Evolutionary conservation across 768 basidiomycete species (phyloP).

Genomic region (Suillus sp.): DNA sequence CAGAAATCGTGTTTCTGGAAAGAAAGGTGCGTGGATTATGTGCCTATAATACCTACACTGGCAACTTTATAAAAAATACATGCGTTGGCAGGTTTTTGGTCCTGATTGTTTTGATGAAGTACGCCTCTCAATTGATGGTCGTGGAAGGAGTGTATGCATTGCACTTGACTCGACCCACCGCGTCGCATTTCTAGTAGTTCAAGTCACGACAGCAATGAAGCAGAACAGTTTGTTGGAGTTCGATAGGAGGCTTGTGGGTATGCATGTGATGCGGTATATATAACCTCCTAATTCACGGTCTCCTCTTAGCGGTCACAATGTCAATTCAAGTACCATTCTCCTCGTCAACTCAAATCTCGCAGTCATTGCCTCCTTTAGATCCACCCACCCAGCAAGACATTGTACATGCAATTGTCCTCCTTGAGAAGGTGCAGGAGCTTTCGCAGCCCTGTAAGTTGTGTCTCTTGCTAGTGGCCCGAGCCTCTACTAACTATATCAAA

Average conservation of each 20-base stretch:
- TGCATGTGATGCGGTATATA: too few species aligned
- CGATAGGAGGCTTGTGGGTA: too few species aligned
- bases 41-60: background rate
- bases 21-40: conserved; percentile 49
- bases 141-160: too few species aligned
- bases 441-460: background rate
- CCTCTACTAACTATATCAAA: background rate
- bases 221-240: too few species aligned
- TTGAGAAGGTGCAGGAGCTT: background rate
- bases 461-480: background rate
- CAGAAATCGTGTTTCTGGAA: conserved; percentile 64
- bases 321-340: background rate
- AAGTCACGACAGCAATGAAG: too few species aligned
- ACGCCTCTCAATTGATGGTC: too few species aligned
- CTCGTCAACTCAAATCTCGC: background rate
- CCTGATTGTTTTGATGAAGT: too few species aligned
- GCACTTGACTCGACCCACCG: too few species aligned
- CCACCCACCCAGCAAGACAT: background rate
- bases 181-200: too few species aligned
- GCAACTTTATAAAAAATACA: too few species aligned
- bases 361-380: background rate
- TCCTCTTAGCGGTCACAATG: background rate
- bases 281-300: background rate
- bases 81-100: too few species aligned
- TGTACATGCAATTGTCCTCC: background rate